Conservation (phyloP, 1,284 basidiomycete genomes). For the Boletus albobrunnescens region DNA sequence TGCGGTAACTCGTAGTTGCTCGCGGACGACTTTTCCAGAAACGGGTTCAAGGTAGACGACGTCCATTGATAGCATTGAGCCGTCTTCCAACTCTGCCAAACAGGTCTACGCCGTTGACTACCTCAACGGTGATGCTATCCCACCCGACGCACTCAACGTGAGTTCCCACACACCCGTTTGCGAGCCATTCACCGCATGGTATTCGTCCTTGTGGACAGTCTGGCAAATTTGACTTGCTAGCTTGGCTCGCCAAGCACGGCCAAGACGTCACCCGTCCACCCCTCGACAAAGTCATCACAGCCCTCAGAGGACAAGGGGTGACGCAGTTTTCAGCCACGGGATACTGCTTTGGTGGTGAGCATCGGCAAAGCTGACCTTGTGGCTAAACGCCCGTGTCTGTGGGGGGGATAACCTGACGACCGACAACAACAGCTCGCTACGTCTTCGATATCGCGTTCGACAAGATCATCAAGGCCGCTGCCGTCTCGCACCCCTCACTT, state of each 20-base stretch:
- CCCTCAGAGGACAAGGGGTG: conserved; percentile 56
- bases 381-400: not conserved
- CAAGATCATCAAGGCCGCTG: conserved; percentile 48
- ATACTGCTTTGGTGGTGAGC: conserved; percentile 67
- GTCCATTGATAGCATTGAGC: not conserved
- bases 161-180: not conserved
- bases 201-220: not conserved
- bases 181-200: not conserved
- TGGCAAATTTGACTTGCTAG: conserved; percentile 38
- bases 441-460: conserved; percentile 69
- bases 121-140: conserved; percentile 41
- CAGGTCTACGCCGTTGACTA: conserved; percentile 46
- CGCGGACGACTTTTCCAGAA: conserved; percentile 68
- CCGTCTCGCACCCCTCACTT: conserved; percentile 65
- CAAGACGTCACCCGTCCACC: conserved; percentile 44
- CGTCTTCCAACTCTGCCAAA: conserved; percentile 39
- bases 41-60: conserved; percentile 57
- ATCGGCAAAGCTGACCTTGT: too few species aligned
- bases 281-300: conserved; percentile 55
- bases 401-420: not conserved
- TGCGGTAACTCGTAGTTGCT: conserved; percentile 57
- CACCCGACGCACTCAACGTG: conserved; percentile 21
- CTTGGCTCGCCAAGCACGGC: conserved; percentile 52
- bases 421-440: conserved; percentile 43
- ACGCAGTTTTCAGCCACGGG: conserved; percentile 58